Evolutionary conservation across 495 filamentous ascomycete species (phyloP).

Genomic region (Penicillium robsamsonii): DNA sequence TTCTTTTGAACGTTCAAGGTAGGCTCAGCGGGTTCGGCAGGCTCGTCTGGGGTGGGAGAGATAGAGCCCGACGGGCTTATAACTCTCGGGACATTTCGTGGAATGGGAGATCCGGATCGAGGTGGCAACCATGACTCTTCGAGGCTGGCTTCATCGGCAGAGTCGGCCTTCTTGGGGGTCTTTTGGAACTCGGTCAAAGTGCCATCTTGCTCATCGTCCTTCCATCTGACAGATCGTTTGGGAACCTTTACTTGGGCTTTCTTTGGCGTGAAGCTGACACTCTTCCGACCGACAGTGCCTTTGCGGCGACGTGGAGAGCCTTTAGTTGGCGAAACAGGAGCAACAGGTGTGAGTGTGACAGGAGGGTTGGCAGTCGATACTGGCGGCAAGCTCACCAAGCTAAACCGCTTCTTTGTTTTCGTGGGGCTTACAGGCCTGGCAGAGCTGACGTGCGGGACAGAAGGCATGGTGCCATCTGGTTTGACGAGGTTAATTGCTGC

Average conservation of each 20-base stretch:
- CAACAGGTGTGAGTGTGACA: constrained; percentile 37
- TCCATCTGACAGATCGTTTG: constrained; percentile 86
- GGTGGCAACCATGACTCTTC: constrained; percentile 41
- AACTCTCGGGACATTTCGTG: constrained; percentile 42
- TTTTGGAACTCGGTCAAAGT: constrained; percentile 84
- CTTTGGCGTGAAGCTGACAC: constrained; percentile 79
- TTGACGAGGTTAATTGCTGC: constrained; percentile 82
- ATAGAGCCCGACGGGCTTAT: constrained; percentile 32
- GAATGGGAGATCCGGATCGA: constrained; percentile 44
- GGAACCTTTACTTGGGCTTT: constrained; percentile 60
- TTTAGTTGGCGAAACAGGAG: constrained; percentile 56
- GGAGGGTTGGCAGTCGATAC: constrained; percentile 28
- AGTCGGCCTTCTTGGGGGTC: constrained; percentile 64
- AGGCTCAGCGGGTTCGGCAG: constrained; percentile 26
- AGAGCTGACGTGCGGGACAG: constrained; percentile 60
- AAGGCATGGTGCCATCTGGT: constrained; percentile 72
- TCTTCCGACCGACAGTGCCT: constrained; percentile 66
- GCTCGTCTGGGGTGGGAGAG: constrained; percentile 29
- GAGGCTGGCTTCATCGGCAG: constrained; percentile 51
- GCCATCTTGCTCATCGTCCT: constrained; percentile 84
- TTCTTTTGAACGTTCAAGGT: constrained; percentile 50
- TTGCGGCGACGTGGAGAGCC: constrained; percentile 80
- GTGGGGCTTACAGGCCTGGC: constrained; percentile 62
- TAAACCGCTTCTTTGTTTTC: constrained; percentile 68
- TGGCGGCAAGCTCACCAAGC: constrained; percentile 39